phyloP scores from a whole-genome alignment of 257 asterid species.

The Solanum verrucosum region DNA sequence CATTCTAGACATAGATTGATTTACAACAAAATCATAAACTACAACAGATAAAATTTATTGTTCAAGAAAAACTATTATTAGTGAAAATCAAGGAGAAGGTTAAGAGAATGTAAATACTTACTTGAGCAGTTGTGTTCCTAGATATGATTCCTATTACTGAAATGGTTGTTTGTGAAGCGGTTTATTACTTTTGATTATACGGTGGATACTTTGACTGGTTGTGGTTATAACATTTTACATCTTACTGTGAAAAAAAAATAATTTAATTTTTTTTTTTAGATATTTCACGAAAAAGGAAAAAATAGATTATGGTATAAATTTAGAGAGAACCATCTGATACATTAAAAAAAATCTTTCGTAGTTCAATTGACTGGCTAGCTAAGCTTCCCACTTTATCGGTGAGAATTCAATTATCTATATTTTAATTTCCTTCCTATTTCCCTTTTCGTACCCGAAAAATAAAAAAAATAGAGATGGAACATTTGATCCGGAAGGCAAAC shows the following conservation, averaged over 20 bases:
- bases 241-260: too few relatives aligned
- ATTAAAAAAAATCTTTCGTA: neutral
- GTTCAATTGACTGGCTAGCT: neutral
- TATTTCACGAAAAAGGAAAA: too few relatives aligned
- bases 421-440: neutral
- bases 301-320: accelerated
- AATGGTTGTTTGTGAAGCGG: neutral
- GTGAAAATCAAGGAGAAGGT: neutral
- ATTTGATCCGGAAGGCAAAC: neutral
- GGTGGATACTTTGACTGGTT: too few relatives aligned
- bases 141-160: neutral
- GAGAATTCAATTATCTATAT: neutral
- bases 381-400: neutral
- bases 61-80: neutral
- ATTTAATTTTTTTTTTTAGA: too few relatives aligned
- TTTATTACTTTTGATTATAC: neutral
- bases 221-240: too few relatives aligned
- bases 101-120: neutral
- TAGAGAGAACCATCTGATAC: neutral
- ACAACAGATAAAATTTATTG: neutral
- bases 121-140: neutral
- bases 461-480: neutral
- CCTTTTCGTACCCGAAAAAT: neutral
- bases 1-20: neutral
- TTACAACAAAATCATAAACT: neutral